These are phyloP conservation scores for Ceratobasidium sp. DNA, from an alignment of 1,284 basidiomycete genomes.

Conservation along the genomic window DNA sequence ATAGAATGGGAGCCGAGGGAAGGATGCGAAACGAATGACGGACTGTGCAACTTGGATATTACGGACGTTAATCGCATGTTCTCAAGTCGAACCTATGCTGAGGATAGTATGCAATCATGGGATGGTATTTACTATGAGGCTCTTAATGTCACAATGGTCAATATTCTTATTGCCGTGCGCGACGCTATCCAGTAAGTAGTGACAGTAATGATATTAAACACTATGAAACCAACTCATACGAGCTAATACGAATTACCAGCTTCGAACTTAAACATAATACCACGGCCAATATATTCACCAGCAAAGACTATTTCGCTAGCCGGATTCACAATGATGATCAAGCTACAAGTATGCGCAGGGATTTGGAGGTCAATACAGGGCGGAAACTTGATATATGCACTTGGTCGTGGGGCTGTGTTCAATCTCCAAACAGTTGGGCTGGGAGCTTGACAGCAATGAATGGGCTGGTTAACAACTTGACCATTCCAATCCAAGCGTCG, in stretches of 20 bases:
- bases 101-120: not conserved
- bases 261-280: not conserved
- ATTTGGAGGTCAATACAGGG: not conserved
- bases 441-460: not conserved
- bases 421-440: conserved; percentile 2
- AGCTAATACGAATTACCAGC: not conserved
- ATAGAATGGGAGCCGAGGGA: not conserved
- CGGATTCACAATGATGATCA: not conserved
- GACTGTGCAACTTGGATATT: not conserved
- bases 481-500: not conserved
- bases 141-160: not conserved
- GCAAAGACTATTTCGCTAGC: not conserved
- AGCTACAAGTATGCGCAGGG: not conserved
- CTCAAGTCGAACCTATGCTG: not conserved
- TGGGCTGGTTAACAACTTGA: not conserved
- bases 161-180: not conserved
- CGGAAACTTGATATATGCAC: not conserved
- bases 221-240: not conserved
- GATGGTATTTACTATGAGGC: not conserved
- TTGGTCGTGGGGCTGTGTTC: not conserved
- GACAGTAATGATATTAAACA: not conserved
- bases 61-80: not conserved
- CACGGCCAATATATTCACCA: conserved; percentile 4
- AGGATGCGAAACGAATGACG: not conserved
- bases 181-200: not conserved